Conservation (phyloP, 306 rosid species). For the Pterocarpus macrocarpus region DNA sequence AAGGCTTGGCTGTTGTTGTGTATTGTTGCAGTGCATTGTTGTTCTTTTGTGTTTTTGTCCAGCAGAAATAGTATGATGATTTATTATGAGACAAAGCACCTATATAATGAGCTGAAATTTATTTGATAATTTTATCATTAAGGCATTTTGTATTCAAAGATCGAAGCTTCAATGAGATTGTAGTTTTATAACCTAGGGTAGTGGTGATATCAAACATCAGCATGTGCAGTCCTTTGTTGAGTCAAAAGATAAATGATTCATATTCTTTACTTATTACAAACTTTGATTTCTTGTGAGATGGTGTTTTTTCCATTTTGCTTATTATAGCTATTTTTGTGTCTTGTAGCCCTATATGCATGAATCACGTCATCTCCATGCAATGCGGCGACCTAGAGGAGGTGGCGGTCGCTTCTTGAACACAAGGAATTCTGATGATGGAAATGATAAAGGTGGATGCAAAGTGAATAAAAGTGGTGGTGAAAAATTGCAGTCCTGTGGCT, state of each 20-base stretch:
- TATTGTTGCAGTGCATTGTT: not conserved
- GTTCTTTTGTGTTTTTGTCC: constrained; percentile 3
- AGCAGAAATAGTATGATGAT: constrained; percentile 6
- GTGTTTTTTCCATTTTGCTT: not conserved
- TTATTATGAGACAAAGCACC: not conserved
- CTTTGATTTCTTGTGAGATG: constrained; percentile 24
- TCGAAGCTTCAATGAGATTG: not conserved
- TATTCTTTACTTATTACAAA: not conserved
- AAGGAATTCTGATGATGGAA: constrained; percentile 45
- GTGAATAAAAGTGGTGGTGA: constrained; percentile 47
- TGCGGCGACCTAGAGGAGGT: constrained; percentile 92
- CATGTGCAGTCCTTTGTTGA: not conserved
- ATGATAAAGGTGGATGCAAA: constrained; percentile 49
- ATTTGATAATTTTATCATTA: not conserved
- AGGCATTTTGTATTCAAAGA: constrained; percentile 16
- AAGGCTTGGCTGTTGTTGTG: not conserved
- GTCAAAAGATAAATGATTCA: not conserved
- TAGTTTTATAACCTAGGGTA: not conserved
- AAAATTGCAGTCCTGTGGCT: constrained; percentile 59
- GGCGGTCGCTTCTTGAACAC: constrained; percentile 96
- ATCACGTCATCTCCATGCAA: constrained; percentile 95
- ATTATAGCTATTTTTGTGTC: constrained; percentile 25
- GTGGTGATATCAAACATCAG: constrained; percentile 18
- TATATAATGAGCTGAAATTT: not conserved
- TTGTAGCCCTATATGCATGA: constrained; percentile 96